Base-by-base conservation (phyloP, 495 filamentous ascomycete genomes). In the Penicillium salamii region DNA sequence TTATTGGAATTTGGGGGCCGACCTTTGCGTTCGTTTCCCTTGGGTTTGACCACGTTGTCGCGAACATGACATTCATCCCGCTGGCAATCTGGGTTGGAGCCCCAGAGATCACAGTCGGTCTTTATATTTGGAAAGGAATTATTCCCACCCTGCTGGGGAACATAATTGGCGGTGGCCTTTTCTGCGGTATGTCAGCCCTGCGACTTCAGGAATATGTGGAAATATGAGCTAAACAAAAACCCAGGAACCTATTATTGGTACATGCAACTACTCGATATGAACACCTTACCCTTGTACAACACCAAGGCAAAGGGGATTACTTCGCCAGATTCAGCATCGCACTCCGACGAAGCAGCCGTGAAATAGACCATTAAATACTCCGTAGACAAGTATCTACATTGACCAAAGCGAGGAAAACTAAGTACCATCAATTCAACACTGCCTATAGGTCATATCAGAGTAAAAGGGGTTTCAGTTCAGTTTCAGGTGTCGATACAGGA, bases 71-170 rank as follows among this genome's bases (percentile, higher is more conserved):
- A 29, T 82, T 83, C 54, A 77, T 85, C 29, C 80, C 81, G 7
- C 59, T 79, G 55, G 77, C 64, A 7, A 80, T 85, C 21, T 85
- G 73, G 62, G 52, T 79, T 1, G 68, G 65, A 0, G 68, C 80
- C 0, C 78, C 80, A 0, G 62, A 56, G 1, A 66, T 85, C 19
- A 69, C 66, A 1, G 70, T 79, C 7, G 70, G 72, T 1, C 60
- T 83, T 39, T 85, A 85, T 42, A 83, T 85, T 56, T 85, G 80
- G 80, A 84, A 86, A 55, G 77, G 74, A 17, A 78, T 84, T 37
- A 81, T 85, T 41, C 83, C 83, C 1, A 70, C 79, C 3, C 37
- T 76, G 15, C 46, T 85, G 15, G 81, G 81, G 3, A 86, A 84
- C 53, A 73, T 78, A 26, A 48, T 86, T n/a, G 81, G 79, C 6